Evolutionary conservation across 2,329 filamentous ascomycete genomes (phyloP).

Genomic region (Aureobasidium sp.): DNA sequence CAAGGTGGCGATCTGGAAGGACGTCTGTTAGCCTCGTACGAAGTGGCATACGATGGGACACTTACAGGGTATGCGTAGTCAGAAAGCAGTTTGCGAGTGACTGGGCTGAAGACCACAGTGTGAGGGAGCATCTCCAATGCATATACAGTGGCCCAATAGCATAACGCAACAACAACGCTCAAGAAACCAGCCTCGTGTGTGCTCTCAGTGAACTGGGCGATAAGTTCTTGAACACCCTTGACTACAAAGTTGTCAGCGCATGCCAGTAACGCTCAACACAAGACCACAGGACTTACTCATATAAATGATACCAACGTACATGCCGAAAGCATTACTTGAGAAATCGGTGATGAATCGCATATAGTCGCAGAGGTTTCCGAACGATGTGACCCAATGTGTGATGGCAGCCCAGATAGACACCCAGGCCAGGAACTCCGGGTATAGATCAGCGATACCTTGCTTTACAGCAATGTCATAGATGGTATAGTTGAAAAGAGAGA

Average conservation of each 20-base stretch:
- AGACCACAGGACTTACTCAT: slow-evolving; percentile 26
- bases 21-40: not conserved
- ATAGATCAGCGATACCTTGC: slow-evolving; percentile 26
- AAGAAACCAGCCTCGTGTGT: not conserved
- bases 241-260: not conserved
- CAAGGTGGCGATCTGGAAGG: not conserved
- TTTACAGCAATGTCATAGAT: slow-evolving; percentile 46
- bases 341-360: slow-evolving; percentile 52
- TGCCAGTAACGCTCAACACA: not conserved
- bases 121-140: not conserved
- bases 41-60: not conserved
- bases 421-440: not conserved
- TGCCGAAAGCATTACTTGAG: slow-evolving; percentile 43
- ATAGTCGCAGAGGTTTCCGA: slow-evolving; percentile 47
- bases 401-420: slow-evolving; percentile 48
- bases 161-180: not conserved
- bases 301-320: slow-evolving; percentile 50
- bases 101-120: not conserved
- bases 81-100: not conserved
- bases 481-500: slow-evolving; percentile 49
- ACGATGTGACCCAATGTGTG: slow-evolving; percentile 46
- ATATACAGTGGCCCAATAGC: not conserved
- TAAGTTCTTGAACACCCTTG: not conserved
- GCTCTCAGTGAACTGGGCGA: not conserved
- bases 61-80: not conserved